Conservation (phyloP, 768 basidiomycete species). For the Antrodiella citrinella region DNA sequence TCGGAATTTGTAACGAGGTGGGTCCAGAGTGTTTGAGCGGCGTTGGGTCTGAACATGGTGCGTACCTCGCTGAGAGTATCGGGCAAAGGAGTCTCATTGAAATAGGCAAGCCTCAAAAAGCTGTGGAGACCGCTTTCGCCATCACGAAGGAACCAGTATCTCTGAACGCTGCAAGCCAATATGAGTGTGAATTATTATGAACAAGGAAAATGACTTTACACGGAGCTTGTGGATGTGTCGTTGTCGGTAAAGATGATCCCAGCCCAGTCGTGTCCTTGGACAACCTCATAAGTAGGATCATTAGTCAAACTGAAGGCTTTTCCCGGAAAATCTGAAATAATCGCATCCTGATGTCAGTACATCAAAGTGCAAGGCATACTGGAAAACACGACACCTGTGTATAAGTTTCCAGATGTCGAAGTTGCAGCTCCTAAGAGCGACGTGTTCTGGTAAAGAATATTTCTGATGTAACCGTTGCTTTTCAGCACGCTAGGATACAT, state of each 20-base stretch:
- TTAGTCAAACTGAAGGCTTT: conserved; percentile 12
- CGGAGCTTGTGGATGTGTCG: conserved; percentile 7
- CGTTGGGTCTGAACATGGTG: conserved; percentile 25
- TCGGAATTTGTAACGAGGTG: conserved; percentile 20
- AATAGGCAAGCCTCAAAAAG: conserved; percentile 19
- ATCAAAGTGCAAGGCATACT: not conserved
- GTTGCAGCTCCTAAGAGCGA: conserved; percentile 15
- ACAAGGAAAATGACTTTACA: conserved; percentile 2
- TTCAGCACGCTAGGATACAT: conserved; percentile 6
- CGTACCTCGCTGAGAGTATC: conserved; percentile 20
- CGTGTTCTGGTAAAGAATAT: conserved; percentile 12
- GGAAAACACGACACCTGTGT: conserved; percentile 8
- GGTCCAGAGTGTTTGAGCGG: conserved; percentile 15
- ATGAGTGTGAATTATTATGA: not conserved
- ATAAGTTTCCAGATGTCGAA: conserved; percentile 18
- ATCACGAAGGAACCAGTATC: conserved; percentile 22
- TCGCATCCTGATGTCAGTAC: not conserved
- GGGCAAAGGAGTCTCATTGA: conserved; percentile 15
- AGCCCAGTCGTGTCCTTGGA: conserved; percentile 15
- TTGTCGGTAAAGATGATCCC: conserved; percentile 22
- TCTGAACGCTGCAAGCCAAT: conserved; percentile 11
- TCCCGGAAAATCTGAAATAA: conserved; percentile 16
- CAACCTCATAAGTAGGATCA: conserved; percentile 7
- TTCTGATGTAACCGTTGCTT: conserved; percentile 17
- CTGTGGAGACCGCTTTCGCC: conserved; percentile 21